Evolutionary conservation across 345 rosid genomes (phyloP), one percentile per base, ranked within the genome.

Genomic region (Passiflora organensis): DNA sequence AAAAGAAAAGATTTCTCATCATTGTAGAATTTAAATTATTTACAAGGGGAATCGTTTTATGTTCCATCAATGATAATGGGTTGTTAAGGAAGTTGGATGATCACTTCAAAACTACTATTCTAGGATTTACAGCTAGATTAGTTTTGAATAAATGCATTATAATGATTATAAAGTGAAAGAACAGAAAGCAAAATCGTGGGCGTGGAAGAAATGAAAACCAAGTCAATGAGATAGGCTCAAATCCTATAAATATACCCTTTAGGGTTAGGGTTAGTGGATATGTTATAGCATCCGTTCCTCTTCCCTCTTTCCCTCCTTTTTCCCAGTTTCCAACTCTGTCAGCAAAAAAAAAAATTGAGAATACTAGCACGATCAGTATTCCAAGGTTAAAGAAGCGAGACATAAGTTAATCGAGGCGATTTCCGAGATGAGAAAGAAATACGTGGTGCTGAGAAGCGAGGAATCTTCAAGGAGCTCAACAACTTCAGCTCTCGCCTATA

Each of bases 361-460:
- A 53, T 65, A 68, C n/a, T n/a, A n/a, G n/a, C n/a, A n/a, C n/a
- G n/a, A n/a, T n/a, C n/a, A n/a, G n/a, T n/a, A n/a, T n/a, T n/a
- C n/a, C n/a, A n/a, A n/a, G n/a, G n/a, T n/a, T n/a, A n/a, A n/a
- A n/a, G n/a, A n/a, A n/a, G n/a, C n/a, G n/a, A n/a, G n/a, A n/a
- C n/a, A n/a, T n/a, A n/a, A n/a, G n/a, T n/a, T n/a, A n/a, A n/a
- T n/a, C n/a, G 32, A 32, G 50, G 63, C 17, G n/a, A n/a, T 11
- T 59, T 67, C 18, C 57, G 59, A 56, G 23, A 17, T 81, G 95
- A 86, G 79, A 84, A 86, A 81, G 73, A 70, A 85, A 19, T 89
- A 81, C 65, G 90, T 83, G 4, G 90, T 86, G 19, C 43, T 81
- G 56, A 74, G 76, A 69, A 71, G 72, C 47, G 83, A 75, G 61